phyloP scores from a whole-genome alignment of 2,329 filamentous ascomycete species.

The Aspergillus bombycis region DNA sequence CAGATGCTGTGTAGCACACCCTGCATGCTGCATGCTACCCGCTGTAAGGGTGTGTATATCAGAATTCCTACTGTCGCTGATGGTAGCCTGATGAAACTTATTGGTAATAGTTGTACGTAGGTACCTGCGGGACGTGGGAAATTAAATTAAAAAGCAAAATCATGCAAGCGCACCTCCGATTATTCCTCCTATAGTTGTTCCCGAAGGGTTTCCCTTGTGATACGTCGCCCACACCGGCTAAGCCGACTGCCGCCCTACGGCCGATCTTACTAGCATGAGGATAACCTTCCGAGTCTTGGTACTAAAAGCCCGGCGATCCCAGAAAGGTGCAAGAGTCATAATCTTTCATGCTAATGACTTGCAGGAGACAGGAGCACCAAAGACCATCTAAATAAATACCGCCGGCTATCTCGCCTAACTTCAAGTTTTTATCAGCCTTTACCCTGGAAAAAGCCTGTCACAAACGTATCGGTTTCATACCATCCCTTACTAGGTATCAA shows the following conservation, averaged over 20 bases:
- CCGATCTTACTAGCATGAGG: constrained; percentile 5
- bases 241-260: constrained; percentile 10
- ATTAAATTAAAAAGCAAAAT: constrained; percentile 13
- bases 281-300: constrained; percentile 7
- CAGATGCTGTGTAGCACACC: neutral
- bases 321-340: neutral
- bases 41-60: neutral
- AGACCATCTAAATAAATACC: neutral
- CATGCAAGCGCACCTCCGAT: constrained; percentile 3
- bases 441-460: neutral
- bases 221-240: constrained; percentile 11
- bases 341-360: neutral
- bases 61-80: neutral
- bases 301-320: constrained; percentile 12
- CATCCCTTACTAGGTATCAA: neutral
- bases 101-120: constrained; percentile 1
- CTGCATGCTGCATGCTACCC: constrained; percentile 6
- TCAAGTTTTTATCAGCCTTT: neutral
- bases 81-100: neutral
- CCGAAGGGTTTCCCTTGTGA: constrained; percentile 11
- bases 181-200: neutral
- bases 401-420: neutral
- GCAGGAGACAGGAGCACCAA: neutral
- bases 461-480: neutral
- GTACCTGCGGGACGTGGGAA: constrained; percentile 5